Conservation (phyloP, 225 moss, liverwort and hornwort genomes). For the Antitrichia curtipendula region DNA sequence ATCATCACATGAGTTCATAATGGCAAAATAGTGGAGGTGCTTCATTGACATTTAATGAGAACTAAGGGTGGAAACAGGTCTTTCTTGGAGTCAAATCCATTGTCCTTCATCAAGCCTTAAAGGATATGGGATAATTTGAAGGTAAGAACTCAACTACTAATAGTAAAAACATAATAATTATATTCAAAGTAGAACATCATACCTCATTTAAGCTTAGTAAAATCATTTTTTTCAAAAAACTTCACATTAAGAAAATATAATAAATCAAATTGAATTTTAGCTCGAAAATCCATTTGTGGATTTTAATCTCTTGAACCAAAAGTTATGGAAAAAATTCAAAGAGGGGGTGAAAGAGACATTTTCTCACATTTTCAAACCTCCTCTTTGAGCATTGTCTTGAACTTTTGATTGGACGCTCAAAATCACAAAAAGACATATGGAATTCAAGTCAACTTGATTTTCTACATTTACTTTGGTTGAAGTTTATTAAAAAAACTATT, state of each 20-base stretch:
- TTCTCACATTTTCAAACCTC: not conserved
- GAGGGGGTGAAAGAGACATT: rapidly evolving
- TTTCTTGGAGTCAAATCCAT: not conserved
- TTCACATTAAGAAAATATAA: not conserved
- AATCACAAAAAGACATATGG: rapidly evolving
- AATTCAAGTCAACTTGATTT: not conserved
- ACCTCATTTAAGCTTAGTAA: not conserved
- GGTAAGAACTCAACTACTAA: not conserved
- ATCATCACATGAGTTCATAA: not conserved
- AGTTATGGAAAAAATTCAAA: not conserved
- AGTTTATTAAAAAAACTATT: not conserved
- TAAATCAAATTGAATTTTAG: rapidly evolving
- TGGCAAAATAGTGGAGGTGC: not conserved
- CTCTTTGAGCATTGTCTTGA: rapidly evolving
- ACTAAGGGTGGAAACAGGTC: rapidly evolving
- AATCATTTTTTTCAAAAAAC: not conserved
- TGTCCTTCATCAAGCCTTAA: not conserved
- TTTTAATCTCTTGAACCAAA: not conserved
- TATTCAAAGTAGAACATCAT: not conserved
- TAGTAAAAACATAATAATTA: not conserved
- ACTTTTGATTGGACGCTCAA: not conserved
- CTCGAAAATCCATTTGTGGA: rapidly evolving
- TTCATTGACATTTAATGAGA: not conserved
- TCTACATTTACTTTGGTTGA: too few relatives aligned
- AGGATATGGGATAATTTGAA: not conserved